A percentile compares a stretch with the other conserved stretches of the same genome.
phyloP scores from a whole-genome alignment of 2,329 filamentous ascomycete genomes.

The Cladosporium halotolerans region DNA sequence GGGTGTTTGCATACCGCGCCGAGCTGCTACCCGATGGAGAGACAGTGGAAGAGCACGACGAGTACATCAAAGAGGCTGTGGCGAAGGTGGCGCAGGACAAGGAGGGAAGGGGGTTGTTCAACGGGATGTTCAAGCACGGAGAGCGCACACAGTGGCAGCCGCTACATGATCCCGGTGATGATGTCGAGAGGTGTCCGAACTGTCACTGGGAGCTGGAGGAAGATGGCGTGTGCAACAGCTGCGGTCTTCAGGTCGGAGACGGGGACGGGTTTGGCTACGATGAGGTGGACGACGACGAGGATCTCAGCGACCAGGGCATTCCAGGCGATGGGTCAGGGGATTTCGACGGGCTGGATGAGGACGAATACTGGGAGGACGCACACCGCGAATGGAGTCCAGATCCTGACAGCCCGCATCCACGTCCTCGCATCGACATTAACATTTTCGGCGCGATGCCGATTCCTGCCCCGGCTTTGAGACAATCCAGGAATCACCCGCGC shows the following conservation, averaged over 20 bases:
- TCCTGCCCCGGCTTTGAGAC: neutral
- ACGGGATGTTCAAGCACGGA: slow-evolving; percentile 48
- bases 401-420: neutral
- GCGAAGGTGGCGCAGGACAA: slow-evolving; percentile 56
- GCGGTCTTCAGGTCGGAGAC: slow-evolving; percentile 46
- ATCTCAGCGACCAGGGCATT: slow-evolving; percentile 12
- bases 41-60: slow-evolving; percentile 54
- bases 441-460: neutral
- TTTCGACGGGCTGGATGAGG: slow-evolving; percentile 13
- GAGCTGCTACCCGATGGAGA: slow-evolving; percentile 59
- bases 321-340: neutral
- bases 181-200: slow-evolving; percentile 55
- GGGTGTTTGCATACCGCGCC: slow-evolving; percentile 53
- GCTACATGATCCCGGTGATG: slow-evolving; percentile 53
- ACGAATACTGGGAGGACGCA: slow-evolving; percentile 15
- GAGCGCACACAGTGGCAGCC: slow-evolving; percentile 29
- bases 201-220: slow-evolving; percentile 61
- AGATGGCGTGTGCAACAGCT: slow-evolving; percentile 52
- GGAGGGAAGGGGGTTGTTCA: slow-evolving; percentile 56
- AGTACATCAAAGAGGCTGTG: slow-evolving; percentile 54
- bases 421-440: neutral
- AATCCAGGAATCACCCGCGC: slow-evolving; percentile 9
- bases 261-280: slow-evolving; percentile 37
- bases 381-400: slow-evolving; percentile 2
- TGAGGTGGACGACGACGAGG: slow-evolving; percentile 33